Evolutionary conservation across 2,329 filamentous ascomycete genomes (phyloP), one percentile per base, ranked within the genome.

Genomic region (Fusarium luffae): DNA sequence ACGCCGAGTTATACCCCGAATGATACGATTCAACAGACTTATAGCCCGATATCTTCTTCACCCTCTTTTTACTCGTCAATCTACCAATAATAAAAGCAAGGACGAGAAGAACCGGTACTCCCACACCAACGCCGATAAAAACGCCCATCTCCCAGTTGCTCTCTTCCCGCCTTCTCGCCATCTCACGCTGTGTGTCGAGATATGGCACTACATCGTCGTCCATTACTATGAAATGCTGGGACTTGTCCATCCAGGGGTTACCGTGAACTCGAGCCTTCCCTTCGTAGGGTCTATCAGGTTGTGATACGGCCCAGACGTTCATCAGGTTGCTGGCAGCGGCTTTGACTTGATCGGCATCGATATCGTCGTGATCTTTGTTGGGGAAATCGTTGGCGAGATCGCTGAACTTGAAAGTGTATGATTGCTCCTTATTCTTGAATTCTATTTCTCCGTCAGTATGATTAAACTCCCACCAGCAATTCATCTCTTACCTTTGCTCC

Each of bases 331-430:
- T 59, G 4, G 59, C 50, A 7, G 57, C 56, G 10, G 57, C 54
- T 32, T 69, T 70, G 34, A 70, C 52, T 56, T 70, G 59, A 10
- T 66, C 52, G 12, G 57, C 41, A 8, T 64, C 58, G 8, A 72
- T 64, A 8, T 70, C 63, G 19, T 62, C 47, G 21, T 59, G 50
- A 10, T 59, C 58, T n/a, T 68, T 57, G 28, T 42, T 57, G 12
- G 60, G 59, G 19, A 66, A 68, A 19, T 69, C 61, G 12, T 64
- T 50, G 25, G 69, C 67, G 1, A 73, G 54, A 16, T 57, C 55
- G 41, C 65, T 54, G 30, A 70, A 70, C 30, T 49, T 66, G 51
- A 70, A 69, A 6, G 68, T 69, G 19, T 64, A 72, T 1, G 59
- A 60, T 2, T 55, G 59, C 37, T 72, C 59, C 11, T 55, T 56